Conservation (phyloP, 1,284 basidiomycete genomes). For the Rhodotorula mucilaginosa region DNA sequence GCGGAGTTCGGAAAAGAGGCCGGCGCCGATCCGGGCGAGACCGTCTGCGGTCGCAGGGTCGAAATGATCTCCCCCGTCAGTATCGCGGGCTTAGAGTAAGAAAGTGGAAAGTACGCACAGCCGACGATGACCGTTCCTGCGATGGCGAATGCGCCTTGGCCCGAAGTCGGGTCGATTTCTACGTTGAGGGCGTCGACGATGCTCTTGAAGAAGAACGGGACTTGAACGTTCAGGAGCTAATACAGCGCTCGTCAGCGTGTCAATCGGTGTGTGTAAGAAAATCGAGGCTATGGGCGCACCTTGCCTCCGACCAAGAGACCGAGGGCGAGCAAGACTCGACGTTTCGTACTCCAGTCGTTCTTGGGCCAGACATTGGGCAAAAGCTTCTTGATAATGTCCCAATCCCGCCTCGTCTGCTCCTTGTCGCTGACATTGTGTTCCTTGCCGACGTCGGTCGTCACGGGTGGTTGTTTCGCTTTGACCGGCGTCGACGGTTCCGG, state of each 20-base stretch:
- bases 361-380: constrained; percentile 61
- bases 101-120: constrained; percentile 61
- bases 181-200: constrained; percentile 88
- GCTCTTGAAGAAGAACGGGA: constrained; percentile 90
- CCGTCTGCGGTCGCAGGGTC: constrained; percentile 62
- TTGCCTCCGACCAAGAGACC: constrained; percentile 80
- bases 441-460: constrained; percentile 24
- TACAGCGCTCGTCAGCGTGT: constrained; percentile 17
- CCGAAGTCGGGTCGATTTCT: constrained; percentile 69
- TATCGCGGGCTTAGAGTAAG: neutral
- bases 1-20: constrained; percentile 83
- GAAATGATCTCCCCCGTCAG: too few species aligned
- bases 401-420: constrained; percentile 37
- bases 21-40: constrained; percentile 81
- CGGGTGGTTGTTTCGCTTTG: too few species aligned
- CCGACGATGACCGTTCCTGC: constrained; percentile 85
- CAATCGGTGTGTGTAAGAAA: too few species aligned
- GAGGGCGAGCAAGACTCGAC: constrained; percentile 80
- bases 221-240: constrained; percentile 90
- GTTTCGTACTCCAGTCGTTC: constrained; percentile 55
- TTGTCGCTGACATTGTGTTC: constrained; percentile 20
- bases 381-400: constrained; percentile 56
- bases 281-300: constrained; percentile 54
- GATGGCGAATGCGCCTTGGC: constrained; percentile 70
- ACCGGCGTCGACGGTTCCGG: too few species aligned